Base-by-base conservation (phyloP, 306 rosid species). In the Ormosia emarginata region DNA sequence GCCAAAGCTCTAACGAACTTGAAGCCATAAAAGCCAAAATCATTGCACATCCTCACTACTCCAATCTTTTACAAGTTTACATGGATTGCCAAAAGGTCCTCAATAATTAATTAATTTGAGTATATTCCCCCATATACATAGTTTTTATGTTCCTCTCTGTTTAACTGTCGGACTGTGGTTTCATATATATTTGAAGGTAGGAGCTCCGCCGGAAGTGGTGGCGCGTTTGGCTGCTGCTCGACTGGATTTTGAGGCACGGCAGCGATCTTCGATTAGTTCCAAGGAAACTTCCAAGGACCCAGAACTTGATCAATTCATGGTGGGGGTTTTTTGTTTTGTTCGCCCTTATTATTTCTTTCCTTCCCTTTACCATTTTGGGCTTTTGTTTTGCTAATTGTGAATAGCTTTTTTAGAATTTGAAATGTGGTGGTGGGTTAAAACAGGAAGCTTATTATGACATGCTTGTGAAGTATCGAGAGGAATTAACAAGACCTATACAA, bases 301-400 rank as follows among this genome's bases (percentile, higher is more conserved):
- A 49, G 99, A 95, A 83, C 98, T 95, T 53, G 99, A 95, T 52
- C 99, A 92, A 81, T 95, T 95, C 90, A 95, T 95, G 99, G 99
- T 95, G 78, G 34, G 24, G 12, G 1, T 0, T 29, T 0, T 29
- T 65, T 8, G 1, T 17, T 53, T 47, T 7, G 7, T 43, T 43
- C 47, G 10, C 47, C 47, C 8, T 56, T 30, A 18, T 6, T 29
- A 4, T 8, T 1, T 8, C 11, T 46, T 9, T 4, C 18, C 40
- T 57, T 15, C 3, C 12, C 40, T 75, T 44, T 61, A 43, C 46
- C 30, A 7, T 74, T 58, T 74, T 18, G 67, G 66, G 78, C 0
- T 17, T 64, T 52, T 6, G 39, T 75, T 14, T 43, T 57, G 8
- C 33, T 14, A 43, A 61, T 46, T 33, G 24, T 64, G 52, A 77